phyloP scores from a whole-genome alignment of 2,329 filamentous ascomycete species.

The Fusarium humuli region DNA sequence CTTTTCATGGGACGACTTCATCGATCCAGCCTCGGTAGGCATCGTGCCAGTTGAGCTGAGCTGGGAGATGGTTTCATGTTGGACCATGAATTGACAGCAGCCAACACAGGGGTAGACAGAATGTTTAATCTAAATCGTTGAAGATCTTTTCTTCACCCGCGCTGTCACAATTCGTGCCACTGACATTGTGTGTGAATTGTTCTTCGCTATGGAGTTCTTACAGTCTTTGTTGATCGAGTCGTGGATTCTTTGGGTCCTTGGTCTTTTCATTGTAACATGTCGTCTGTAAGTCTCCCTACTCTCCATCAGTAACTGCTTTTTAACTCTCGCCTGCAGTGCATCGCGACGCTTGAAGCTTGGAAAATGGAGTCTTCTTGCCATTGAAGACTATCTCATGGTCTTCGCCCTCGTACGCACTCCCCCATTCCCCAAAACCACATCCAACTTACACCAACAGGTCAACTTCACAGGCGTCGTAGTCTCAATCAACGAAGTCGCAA shows the following conservation, averaged over 20 bases:
- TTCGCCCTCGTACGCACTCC: slow-evolving; percentile 60
- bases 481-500: slow-evolving; percentile 56
- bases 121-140: background rate
- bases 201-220: slow-evolving; percentile 43
- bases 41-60: background rate
- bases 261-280: slow-evolving; percentile 43
- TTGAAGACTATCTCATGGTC: slow-evolving; percentile 69
- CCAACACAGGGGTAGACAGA: background rate
- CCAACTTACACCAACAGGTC: slow-evolving; percentile 32
- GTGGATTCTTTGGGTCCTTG: slow-evolving; percentile 47
- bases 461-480: slow-evolving; percentile 58
- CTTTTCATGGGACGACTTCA: background rate
- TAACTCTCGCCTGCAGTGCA: slow-evolving; percentile 12
- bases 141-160: background rate
- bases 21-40: too few species aligned
- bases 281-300: slow-evolving; percentile 36
- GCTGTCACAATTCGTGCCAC: background rate
- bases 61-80: background rate
- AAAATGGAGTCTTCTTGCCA: slow-evolving; percentile 60
- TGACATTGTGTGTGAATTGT: background rate
- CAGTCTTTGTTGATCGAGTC: slow-evolving; percentile 47
- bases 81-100: background rate
- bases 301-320: too few species aligned
- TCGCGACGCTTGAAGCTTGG: slow-evolving; percentile 56
- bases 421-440: too few species aligned